Percentiles rank a stretch among this genome's conserved stretches.
phyloP scores from a whole-genome alignment of 1,284 basidiomycete genomes.

The Termitomyces sp. region DNA sequence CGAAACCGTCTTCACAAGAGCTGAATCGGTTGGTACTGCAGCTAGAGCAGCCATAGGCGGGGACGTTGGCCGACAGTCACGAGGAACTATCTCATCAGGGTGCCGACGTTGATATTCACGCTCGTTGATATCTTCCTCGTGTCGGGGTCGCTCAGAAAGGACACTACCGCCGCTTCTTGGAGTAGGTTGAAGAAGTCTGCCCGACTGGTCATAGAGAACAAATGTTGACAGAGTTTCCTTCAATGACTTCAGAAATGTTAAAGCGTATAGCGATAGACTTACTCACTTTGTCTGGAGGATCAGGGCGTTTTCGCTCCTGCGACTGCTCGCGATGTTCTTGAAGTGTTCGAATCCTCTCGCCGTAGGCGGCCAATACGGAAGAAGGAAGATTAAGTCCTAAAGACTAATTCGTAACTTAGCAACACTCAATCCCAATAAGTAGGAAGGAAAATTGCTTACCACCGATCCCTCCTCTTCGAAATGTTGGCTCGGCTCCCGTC shows the following conservation, averaged over 20 bases:
- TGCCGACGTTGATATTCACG: not conserved
- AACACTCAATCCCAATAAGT: not conserved
- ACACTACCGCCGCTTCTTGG: not conserved
- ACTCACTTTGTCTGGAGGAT: not conserved
- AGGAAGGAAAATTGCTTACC: not conserved
- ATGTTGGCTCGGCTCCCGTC: not conserved
- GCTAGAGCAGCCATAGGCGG: not conserved
- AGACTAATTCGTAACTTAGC: not conserved
- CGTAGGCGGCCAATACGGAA: constrained; percentile 3
- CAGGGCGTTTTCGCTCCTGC: not conserved
- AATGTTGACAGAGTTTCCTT: not conserved
- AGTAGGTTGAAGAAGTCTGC: not conserved
- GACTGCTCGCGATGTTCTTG: not conserved
- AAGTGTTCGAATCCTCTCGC: not conserved
- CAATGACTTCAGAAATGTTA: not conserved
- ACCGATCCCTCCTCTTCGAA: not conserved
- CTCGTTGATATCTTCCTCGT: not conserved
- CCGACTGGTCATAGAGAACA: not conserved
- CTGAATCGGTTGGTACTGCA: not conserved
- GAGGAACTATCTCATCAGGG: not conserved
- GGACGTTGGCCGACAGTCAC: not conserved
- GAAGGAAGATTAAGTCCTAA: not conserved
- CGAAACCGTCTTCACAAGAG: not conserved
- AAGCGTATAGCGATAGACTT: not conserved
- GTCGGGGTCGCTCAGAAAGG: not conserved